A percentile compares a stretch with the other conserved stretches of the same genome.
These are phyloP conservation scores for Picochlorum sp. DNA, from an alignment of 139 green algal species.

Conservation along the genomic window DNA sequence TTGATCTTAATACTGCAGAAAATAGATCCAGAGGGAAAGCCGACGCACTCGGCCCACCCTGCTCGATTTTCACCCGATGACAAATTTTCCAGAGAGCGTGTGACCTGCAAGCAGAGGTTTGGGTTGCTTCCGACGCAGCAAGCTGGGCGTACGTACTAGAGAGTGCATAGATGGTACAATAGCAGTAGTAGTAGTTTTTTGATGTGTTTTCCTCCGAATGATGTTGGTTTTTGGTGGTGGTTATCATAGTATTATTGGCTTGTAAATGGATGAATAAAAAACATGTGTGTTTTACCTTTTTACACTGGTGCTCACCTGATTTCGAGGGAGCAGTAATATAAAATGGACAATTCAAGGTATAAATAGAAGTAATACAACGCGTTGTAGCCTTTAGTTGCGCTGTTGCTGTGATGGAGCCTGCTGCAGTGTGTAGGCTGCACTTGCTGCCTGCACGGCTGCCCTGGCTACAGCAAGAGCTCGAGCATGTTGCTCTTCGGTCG, in stretches of 20 bases:
- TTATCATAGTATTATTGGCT: no score
- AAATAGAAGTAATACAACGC: no score
- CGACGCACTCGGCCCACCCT: slow-evolving; percentile 78
- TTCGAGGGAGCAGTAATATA: no score
- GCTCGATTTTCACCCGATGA: slow-evolving; percentile 96
- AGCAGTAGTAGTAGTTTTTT: no score
- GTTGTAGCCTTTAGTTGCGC: not conserved
- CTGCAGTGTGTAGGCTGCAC: not conserved
- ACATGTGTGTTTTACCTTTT: no score
- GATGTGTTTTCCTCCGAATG: no score
- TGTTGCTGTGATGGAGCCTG: not conserved
- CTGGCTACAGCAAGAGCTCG: not conserved
- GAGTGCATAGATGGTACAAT: no score
- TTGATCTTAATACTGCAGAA: slow-evolving; percentile 52
- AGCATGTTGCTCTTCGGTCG: not conserved
- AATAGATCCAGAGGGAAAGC: slow-evolving; percentile 61
- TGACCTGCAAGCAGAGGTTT: slow-evolving; percentile 91
- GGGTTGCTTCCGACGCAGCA: slow-evolving; percentile 86
- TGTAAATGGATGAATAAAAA: no score
- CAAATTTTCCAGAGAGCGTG: slow-evolving; percentile 91
- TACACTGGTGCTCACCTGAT: no score
- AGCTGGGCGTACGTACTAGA: not conserved
- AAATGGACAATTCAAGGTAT: no score
- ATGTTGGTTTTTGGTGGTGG: no score
- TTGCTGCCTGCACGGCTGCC: not conserved